A percentile compares a stretch with the other conserved stretches of the same genome.
Conservation (phyloP, 2,329 filamentous ascomycete species). For the Arthrobotrys sinensis region DNA sequence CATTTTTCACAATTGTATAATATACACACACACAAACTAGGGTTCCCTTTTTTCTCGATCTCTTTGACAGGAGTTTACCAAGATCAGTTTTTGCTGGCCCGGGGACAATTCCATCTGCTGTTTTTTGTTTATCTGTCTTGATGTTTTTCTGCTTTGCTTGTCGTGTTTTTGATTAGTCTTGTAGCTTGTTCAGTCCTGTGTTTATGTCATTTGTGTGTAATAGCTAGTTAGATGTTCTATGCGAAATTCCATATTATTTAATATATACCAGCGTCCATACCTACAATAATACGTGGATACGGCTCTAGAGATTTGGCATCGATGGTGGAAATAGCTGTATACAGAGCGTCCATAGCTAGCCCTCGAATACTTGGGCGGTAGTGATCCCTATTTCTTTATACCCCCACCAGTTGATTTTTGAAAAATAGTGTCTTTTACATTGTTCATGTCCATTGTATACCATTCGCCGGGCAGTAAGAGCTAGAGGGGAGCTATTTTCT, state of each 20-base stretch:
- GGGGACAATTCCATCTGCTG: neutral
- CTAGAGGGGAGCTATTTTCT: no score
- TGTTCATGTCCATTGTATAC: no score
- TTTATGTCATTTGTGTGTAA: neutral
- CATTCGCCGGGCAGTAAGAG: no score
- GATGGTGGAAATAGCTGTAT: no score
- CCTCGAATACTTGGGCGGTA: no score
- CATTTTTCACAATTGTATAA: constrained; percentile 18
- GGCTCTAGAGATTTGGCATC: no score
- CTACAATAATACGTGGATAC: no score
- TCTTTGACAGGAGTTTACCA: neutral
- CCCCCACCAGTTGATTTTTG: no score
- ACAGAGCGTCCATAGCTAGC: no score
- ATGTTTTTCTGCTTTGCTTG: neutral
- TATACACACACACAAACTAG: constrained; percentile 5
- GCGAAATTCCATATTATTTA: neutral
- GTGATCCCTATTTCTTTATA: no score
- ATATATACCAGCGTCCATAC: neutral
- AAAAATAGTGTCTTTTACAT: no score
- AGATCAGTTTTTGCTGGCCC: no score
- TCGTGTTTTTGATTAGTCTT: neutral
- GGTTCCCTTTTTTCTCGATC: neutral
- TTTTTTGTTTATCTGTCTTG: neutral
- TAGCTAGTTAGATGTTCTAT: constrained; percentile 6
- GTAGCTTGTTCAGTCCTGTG: neutral